phyloP scores from a whole-genome alignment of 371 early-diverging fungal genomes.

The Mortierella sp. region DNA sequence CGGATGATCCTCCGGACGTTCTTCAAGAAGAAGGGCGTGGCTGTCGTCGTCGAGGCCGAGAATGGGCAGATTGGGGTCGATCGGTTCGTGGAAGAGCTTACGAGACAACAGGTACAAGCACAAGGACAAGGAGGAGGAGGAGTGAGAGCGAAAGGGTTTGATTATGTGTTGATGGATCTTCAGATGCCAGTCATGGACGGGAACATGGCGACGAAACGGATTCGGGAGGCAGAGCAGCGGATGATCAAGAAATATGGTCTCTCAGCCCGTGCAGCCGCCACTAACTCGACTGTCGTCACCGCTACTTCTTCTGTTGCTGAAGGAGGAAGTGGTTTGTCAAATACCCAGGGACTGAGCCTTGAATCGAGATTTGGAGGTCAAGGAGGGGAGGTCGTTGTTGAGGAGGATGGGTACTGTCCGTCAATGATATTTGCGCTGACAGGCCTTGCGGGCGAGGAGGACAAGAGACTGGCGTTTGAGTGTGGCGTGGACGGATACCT shows the following conservation, averaged over 20 bases:
- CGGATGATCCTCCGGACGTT: constrained; percentile 57
- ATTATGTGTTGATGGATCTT: constrained; percentile 58
- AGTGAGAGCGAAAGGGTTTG: constrained; percentile 28
- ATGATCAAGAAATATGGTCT: constrained; percentile 19
- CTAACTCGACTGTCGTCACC: background rate
- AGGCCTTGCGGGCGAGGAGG: constrained; percentile 57
- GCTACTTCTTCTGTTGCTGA: background rate
- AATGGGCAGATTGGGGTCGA: constrained; percentile 58
- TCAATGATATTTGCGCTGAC: constrained; percentile 59
- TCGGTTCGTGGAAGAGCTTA: constrained; percentile 45
- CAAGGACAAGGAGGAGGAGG: background rate
- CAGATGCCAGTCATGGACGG: constrained; percentile 62
- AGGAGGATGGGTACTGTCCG: constrained; percentile 22
- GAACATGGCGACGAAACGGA: constrained; percentile 55
- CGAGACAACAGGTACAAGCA: constrained; percentile 17
- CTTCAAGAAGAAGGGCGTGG: constrained; percentile 50
- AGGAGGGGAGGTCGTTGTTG: background rate
- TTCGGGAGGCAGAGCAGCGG: constrained; percentile 50
- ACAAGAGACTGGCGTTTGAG: constrained; percentile 56
- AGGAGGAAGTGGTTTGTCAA: background rate
- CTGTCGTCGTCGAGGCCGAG: constrained; percentile 54
- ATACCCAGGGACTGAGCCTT: background rate
- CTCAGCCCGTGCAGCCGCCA: background rate
- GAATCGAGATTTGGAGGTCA: background rate
- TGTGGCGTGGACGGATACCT: constrained; percentile 60